phyloP scores from a whole-genome alignment of 345 rosid genomes.

The Pugionium cornutum region DNA sequence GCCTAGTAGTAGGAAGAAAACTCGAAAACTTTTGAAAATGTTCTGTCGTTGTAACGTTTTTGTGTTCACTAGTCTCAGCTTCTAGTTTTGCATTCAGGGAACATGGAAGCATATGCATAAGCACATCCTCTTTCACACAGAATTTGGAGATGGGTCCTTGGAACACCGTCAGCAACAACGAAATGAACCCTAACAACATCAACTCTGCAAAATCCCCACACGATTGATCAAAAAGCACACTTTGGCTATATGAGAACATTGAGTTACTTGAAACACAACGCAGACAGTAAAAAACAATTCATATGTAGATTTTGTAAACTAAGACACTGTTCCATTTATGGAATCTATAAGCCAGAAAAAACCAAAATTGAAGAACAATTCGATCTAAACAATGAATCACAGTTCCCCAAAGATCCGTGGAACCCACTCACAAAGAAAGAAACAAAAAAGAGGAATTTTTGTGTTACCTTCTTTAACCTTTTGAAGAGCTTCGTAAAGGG shows the following conservation, averaged over 20 bases:
- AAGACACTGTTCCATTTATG: too few relatives aligned
- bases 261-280: too few relatives aligned
- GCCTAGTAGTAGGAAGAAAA: constrained; percentile 44
- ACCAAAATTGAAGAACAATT: too few relatives aligned
- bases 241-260: too few relatives aligned
- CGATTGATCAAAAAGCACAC: too few relatives aligned
- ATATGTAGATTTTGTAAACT: too few relatives aligned
- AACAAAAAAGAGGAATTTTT: too few relatives aligned
- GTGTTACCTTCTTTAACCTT: constrained; percentile 81
- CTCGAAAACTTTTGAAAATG: constrained; percentile 46
- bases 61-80: constrained; percentile 31
- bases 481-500: constrained; percentile 80
- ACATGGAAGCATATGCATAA: constrained; percentile 53
- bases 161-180: constrained; percentile 59
- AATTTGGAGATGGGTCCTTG: constrained; percentile 48
- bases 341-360: too few relatives aligned
- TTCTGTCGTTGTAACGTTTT: constrained; percentile 39
- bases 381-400: too few relatives aligned
- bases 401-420: constrained; percentile 7
- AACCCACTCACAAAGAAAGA: constrained; percentile 22
- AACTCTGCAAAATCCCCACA: constrained; percentile 37
- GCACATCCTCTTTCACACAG: constrained; percentile 43
- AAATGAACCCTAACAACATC: constrained; percentile 80
- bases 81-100: background rate
- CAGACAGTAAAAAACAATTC: too few relatives aligned